These are phyloP conservation scores for Casuarina equisetifolia DNA, from an alignment of 306 rosid genomes.

Conservation along the genomic window DNA sequence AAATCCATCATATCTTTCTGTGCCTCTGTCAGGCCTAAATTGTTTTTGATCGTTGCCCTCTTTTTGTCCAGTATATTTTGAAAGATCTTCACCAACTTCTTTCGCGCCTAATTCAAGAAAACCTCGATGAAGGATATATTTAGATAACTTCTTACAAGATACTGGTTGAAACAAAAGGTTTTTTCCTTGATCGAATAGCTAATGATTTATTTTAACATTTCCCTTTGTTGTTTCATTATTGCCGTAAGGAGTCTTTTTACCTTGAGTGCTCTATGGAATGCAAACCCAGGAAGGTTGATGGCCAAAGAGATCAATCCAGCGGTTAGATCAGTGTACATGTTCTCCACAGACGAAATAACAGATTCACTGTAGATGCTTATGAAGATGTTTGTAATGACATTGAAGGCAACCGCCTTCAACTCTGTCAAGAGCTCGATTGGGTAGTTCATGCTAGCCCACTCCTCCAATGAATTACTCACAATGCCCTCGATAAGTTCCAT, in stretches of 20 bases:
- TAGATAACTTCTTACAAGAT: no score
- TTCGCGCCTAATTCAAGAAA: conserved; percentile 27
- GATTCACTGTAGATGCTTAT: conserved; percentile 17
- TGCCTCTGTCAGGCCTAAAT: background rate
- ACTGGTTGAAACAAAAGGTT: no score
- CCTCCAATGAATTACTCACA: conserved; percentile 8
- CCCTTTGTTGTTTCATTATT: no score
- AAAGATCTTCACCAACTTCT: conserved; percentile 13
- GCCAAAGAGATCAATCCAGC: background rate
- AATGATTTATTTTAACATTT: background rate
- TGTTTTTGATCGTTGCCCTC: background rate
- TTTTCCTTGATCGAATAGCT: no score
- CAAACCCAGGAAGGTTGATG: conserved; percentile 30
- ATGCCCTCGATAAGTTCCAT: conserved; percentile 23
- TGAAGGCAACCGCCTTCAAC: conserved; percentile 22
- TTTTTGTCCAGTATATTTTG: conserved; percentile 17
- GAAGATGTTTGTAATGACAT: conserved; percentile 34
- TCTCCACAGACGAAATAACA: background rate
- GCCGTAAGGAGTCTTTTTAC: conserved; percentile 2
- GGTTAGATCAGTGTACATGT: background rate
- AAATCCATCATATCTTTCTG: conserved; percentile 44
- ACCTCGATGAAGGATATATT: no score
- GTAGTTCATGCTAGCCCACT: conserved; percentile 23
- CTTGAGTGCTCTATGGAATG: conserved; percentile 37
- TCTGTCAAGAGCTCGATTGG: conserved; percentile 33